Evolutionary conservation across 2,329 filamentous ascomycete species (phyloP), one percentile per base, ranked within the genome.

Genomic region (Fusarium acutatum): DNA sequence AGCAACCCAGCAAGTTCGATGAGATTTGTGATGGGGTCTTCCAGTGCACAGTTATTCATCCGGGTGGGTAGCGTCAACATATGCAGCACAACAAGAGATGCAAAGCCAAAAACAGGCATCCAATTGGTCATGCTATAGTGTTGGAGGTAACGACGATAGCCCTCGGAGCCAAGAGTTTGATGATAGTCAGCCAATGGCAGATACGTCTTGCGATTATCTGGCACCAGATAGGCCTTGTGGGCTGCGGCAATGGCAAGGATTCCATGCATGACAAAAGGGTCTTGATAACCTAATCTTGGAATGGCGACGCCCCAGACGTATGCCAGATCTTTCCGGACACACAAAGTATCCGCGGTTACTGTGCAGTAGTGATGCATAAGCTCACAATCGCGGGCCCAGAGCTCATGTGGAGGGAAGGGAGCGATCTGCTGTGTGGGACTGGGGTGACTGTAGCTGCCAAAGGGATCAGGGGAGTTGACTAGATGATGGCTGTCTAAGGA

Each of bases 91-190:
- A 80, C 81, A 8, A 80, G 81, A 20, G 83, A 83, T 62, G 84
- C 83, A 57, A 86, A 84, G 73, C 80, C 82, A 41, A 84, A 82
- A 41, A 83, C 77, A n/a, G 83, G 80, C 43, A 69, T 61, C 72
- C 75, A 79, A 43, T 72, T 76, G 6, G 65, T 56, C 12, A 72
- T 30, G 35, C 70, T 35, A 14, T 78, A 64, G 10, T 65, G 44
- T 20, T 73, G 67, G 12, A 80, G 66, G 9, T 67, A 58, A 5
- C 64, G 58, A 15, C 79, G 77, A 41, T 80, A 81, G 3, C 76
- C 75, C 24, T 80, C 78, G 5, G 79, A 76, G 3, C 79, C 79
- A 4, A 80, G 60, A 6, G 77, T 80, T 47, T 80, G 78, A 30
- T 81, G 75, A 40, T 79, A 80, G n/a, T 76, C 70, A 9, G 77